Evolutionary conservation across 2,329 filamentous ascomycete species (phyloP), one percentile per base, ranked within the genome.

Genomic region (Triangularia setosa): DNA sequence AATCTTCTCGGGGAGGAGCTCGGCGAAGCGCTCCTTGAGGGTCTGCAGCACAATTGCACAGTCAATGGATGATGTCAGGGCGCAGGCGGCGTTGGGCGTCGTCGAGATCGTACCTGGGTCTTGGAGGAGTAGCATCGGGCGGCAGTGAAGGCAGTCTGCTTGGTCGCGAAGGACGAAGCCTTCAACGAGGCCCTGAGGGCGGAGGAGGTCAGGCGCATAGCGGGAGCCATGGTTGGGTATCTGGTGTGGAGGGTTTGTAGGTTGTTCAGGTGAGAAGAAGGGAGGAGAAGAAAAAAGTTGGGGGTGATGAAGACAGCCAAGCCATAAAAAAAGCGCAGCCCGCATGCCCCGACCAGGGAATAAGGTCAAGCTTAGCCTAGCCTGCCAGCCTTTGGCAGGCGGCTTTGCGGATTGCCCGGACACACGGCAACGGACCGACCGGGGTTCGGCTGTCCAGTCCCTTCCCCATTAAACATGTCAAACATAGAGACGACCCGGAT

Each of bases 1-100:
- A 77, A 97, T 90, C 88, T 98, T 96, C 79, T 89, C 92, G 74
- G 95, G 95, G 69, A 99, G 86, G 76, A 94, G 90, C 80, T 95
- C 93, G 78, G 94, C 94, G 80, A 99, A 98, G 78, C 93, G 94
- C 80, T 99, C 95, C 86, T 99, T 99, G 78, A 99, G 83, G 73
- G 93, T 93, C 95, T 99, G 68, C 35, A 67, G 62, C 62, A 64
- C 62, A 60, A 60, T 60, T 64, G 62, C 40, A 59, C 67, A 67
- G 59, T 69, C 72, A 71, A 68, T 70, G 64, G 68, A 69, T 71
- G 66, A 63, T 67, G 66, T 64, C 66, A 68, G 63, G 60, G 55
- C 64, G 69, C 62, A 62, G 68, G 63, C 60, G 44, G 57, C 55
- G 40, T 61, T 27, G 61, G 7, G 52, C 25, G 12, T 28, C 33